Conservation (phyloP, 441 rosid species). For the Viola pubescens region DNA sequence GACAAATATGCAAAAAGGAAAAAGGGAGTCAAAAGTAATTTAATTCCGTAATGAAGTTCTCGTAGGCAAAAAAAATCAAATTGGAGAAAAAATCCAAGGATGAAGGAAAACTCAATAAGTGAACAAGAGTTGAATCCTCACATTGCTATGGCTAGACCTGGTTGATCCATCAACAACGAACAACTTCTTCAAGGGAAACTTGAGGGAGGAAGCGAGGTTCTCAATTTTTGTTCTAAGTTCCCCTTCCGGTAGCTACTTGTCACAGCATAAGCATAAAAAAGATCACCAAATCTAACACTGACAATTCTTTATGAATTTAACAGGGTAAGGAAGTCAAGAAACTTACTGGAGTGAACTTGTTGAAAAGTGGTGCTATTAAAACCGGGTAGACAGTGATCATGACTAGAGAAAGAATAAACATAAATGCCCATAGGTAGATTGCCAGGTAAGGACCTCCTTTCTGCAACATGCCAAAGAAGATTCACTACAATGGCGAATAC, state of each 20-base stretch:
- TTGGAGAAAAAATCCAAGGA: too few species aligned
- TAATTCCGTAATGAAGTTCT: too few species aligned
- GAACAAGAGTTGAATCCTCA: conserved; percentile 31
- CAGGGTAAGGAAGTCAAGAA: conserved; percentile 12
- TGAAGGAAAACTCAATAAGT: not conserved
- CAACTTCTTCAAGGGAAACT: conserved; percentile 85
- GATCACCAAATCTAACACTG: conserved; percentile 9
- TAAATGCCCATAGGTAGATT: conserved; percentile 96
- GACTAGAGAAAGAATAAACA: conserved; percentile 85
- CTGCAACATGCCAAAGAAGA: conserved; percentile 37
- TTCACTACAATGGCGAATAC: not conserved
- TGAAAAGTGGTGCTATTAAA: conserved; percentile 89
- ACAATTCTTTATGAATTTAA: conserved; percentile 4
- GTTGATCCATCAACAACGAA: conserved; percentile 98
- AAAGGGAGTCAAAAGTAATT: too few species aligned
- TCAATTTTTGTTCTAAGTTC: conserved; percentile 72
- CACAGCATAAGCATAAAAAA: conserved; percentile 14
- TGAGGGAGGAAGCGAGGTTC: conserved; percentile 79
- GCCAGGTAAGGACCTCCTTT: conserved; percentile 99
- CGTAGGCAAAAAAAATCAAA: too few species aligned
- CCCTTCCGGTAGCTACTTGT: conserved; percentile 82
- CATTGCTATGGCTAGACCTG: conserved; percentile 99
- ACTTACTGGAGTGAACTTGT: conserved; percentile 94
- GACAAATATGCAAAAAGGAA: too few species aligned
- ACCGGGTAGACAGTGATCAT: conserved; percentile 92